These are phyloP conservation scores for Cicer arietinum DNA, from an alignment of 306 rosid species.

Conservation along the genomic window DNA sequence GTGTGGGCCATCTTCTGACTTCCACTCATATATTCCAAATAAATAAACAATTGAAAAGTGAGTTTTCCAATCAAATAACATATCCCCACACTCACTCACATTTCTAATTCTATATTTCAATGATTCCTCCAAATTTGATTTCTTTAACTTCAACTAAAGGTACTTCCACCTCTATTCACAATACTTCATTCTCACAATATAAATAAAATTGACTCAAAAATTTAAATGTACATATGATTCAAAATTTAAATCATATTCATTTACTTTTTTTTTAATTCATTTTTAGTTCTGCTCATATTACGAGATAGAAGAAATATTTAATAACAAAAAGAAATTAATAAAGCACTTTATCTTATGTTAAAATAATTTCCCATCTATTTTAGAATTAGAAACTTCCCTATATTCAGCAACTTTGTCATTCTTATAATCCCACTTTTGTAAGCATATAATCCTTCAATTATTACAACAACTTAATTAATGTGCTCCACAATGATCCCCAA, in stretches of 20 bases:
- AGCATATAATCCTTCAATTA: conserved; percentile 61
- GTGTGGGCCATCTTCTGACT: conserved; percentile 82
- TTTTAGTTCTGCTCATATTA: no score
- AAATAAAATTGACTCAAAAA: no score
- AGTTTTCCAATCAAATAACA: conserved; percentile 74
- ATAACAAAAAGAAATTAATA: conserved; percentile 48
- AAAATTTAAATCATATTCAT: no score
- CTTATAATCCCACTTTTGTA: conserved; percentile 49
- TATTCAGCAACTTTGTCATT: conserved; percentile 56
- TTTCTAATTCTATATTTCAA: conserved; percentile 57
- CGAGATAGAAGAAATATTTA: neutral
- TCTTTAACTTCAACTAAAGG: conserved; percentile 54
- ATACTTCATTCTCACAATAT: neutral
- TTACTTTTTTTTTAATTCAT: no score
- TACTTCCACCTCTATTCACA: conserved; percentile 66
- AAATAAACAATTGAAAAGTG: conserved; percentile 73
- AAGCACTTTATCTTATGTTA: conserved; percentile 57
- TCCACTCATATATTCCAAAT: conserved; percentile 93
- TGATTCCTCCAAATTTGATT: conserved; percentile 57
- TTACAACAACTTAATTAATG: conserved; percentile 51
- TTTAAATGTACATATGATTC: no score
- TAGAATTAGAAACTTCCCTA: conserved; percentile 47
- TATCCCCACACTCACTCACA: conserved; percentile 57
- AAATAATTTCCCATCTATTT: conserved; percentile 48
- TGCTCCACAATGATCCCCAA: conserved; percentile 48